phyloP scores from a whole-genome alignment of 106 monocot species.

The Iris macrosiphon region DNA sequence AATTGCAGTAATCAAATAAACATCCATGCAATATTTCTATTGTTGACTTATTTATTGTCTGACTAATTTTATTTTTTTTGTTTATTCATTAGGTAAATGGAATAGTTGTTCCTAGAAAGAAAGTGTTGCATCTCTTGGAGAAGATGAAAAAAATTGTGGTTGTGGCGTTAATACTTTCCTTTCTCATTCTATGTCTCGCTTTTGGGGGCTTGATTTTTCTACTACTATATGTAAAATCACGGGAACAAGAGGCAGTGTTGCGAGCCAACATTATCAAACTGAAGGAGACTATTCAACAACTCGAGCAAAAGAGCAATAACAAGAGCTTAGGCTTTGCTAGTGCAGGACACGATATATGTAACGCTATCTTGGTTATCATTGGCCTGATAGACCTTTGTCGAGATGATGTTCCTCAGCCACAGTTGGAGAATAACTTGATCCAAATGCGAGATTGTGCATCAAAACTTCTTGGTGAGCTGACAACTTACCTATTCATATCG shows the following conservation, averaged over 20 bases:
- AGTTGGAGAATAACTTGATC: conserved; percentile 37
- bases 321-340: conserved; percentile 82
- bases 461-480: conserved; percentile 43
- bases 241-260: conserved; percentile 15
- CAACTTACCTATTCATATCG: background rate
- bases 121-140: no score
- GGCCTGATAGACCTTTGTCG: conserved; percentile 53
- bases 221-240: conserved; percentile 12
- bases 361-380: conserved; percentile 51
- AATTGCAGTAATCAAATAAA: no score
- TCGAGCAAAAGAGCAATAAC: conserved; percentile 92
- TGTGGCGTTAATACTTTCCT: no score
- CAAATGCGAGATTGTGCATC: conserved; percentile 57
- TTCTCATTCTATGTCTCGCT: no score
- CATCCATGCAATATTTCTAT: no score
- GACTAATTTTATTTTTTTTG: no score
- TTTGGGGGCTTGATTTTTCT: no score
- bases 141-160: no score
- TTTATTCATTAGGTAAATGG: no score
- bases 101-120: no score
- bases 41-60: no score
- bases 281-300: conserved; percentile 79
- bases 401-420: conserved; percentile 18
- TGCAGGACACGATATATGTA: conserved; percentile 79
- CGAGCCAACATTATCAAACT: conserved; percentile 49